Conservation (phyloP, 1,284 basidiomycete species). For the Cutaneotrichosporon mucoides region DNA sequence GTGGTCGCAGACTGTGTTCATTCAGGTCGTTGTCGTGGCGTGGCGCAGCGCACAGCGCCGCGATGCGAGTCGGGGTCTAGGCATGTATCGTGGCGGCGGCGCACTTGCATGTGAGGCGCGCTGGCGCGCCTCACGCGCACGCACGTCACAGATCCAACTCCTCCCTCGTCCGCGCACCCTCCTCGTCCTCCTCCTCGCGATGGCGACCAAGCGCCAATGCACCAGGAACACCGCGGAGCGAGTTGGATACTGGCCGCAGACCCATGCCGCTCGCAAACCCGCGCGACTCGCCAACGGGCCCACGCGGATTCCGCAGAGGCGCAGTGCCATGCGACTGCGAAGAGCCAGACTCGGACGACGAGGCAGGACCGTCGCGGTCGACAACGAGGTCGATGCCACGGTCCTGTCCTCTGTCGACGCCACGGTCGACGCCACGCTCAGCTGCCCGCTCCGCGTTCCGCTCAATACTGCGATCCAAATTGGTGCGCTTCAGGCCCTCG, state of each 20-base stretch:
- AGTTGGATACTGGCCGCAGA: slow-evolving; percentile 11
- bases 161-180: slow-evolving; percentile 19
- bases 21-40: not conserved
- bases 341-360: slow-evolving; percentile 5
- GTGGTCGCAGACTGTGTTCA: slow-evolving; percentile 8
- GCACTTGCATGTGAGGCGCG: too few species aligned
- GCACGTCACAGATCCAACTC: slow-evolving; percentile 12
- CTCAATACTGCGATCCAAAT: not conserved
- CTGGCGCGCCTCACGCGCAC: too few species aligned
- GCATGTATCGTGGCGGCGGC: not conserved
- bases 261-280: slow-evolving; percentile 14
- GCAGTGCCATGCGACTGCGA: slow-evolving; percentile 9
- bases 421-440: not conserved
- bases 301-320: slow-evolving; percentile 42
- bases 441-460: not conserved
- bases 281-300: slow-evolving; percentile 42
- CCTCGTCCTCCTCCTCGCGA: slow-evolving; percentile 38
- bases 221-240: slow-evolving; percentile 21
- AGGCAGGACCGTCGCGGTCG: too few species aligned
- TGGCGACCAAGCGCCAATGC: slow-evolving; percentile 21
- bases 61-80: not conserved
- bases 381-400: too few species aligned
- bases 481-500: slow-evolving; percentile 12
- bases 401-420: too few species aligned
- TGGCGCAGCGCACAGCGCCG: not conserved